These are phyloP conservation scores for Fusarium haematococcum DNA, from an alignment of 2,329 filamentous ascomycete genomes.

Conservation along the genomic window DNA sequence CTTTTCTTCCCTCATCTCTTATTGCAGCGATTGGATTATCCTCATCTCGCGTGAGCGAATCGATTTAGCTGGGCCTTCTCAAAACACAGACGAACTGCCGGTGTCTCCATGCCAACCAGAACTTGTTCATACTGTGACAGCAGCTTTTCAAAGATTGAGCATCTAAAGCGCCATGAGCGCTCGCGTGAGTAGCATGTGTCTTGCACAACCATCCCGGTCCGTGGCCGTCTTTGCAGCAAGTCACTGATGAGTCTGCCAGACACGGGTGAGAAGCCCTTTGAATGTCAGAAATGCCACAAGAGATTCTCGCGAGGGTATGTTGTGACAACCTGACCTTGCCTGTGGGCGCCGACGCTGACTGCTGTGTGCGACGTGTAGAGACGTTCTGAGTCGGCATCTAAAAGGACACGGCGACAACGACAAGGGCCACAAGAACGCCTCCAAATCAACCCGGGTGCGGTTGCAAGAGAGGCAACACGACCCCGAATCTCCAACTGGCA, in stretches of 20 bases:
- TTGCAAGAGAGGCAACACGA: background rate
- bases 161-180: background rate
- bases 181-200: background rate
- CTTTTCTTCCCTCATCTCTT: background rate
- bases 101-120: background rate
- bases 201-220: background rate
- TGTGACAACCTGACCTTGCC: background rate
- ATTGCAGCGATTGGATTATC: too few species aligned
- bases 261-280: background rate
- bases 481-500: background rate
- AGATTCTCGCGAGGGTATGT: background rate
- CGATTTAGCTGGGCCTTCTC: background rate
- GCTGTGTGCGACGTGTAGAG: background rate
- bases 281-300: background rate
- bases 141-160: background rate
- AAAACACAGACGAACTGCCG: background rate
- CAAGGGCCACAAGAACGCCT: background rate
- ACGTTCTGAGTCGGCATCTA: background rate
- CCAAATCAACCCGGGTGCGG: background rate
- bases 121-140: background rate
- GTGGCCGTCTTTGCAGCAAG: background rate
- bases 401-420: background rate
- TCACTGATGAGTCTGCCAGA: background rate
- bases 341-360: background rate
- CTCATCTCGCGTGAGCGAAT: background rate